A percentile compares a stretch with the other conserved stretches of the same genome.
Evolutionary conservation across 164 flowering plant species (phyloP).

Genomic region (Sextonia rubra): DNA sequence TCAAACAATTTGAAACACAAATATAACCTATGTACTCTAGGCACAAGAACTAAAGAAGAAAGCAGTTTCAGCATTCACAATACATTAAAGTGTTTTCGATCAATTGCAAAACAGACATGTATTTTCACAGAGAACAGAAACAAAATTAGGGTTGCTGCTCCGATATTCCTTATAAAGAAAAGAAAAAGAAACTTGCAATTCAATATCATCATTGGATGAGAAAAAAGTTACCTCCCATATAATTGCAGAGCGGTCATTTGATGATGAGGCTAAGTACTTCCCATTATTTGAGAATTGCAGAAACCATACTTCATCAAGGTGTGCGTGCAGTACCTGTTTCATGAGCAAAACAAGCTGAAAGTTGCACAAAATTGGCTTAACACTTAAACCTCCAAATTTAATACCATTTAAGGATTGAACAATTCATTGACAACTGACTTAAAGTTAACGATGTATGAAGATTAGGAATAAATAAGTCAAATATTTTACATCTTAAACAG

Average conservation of each 20-base stretch:
- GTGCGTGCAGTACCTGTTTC: slow-evolving; percentile 41
- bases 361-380: too few species aligned
- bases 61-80: background rate
- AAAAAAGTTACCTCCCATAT: slow-evolving; percentile 56
- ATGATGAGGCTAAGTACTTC: slow-evolving; percentile 59
- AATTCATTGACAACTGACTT: too few species aligned
- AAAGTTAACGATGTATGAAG: too few species aligned
- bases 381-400: too few species aligned
- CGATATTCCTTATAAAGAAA: background rate
- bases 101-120: background rate
- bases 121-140: background rate
- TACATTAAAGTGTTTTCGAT: background rate
- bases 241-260: slow-evolving; percentile 41
- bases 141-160: background rate
- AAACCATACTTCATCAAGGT: slow-evolving; percentile 58
- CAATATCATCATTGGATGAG: background rate
- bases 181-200: background rate
- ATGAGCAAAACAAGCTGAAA: slow-evolving; percentile 2
- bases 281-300: slow-evolving; percentile 63
- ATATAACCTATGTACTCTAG: background rate
- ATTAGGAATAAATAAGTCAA: too few species aligned
- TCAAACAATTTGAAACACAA: background rate
- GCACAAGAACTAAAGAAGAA: background rate
- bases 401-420: too few species aligned
- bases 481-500: too few species aligned